These are phyloP conservation scores for Naganishia antarctica DNA, from an alignment of 768 basidiomycete species.

Conservation along the genomic window DNA sequence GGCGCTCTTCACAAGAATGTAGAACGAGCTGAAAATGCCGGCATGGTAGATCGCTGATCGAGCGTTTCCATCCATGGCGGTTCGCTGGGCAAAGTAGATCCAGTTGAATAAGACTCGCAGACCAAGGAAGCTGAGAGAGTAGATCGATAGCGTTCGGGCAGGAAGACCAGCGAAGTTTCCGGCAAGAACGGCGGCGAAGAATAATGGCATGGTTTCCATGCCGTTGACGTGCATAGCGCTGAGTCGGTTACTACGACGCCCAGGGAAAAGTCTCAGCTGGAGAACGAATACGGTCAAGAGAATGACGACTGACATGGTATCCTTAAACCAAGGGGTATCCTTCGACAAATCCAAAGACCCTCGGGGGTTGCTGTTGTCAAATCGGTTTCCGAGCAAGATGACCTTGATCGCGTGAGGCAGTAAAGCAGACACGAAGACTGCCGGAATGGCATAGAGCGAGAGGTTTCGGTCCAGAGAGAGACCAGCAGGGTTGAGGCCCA, in stretches of 20 bases:
- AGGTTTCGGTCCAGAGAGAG: slow-evolving; percentile 29
- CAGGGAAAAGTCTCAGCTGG: no score
- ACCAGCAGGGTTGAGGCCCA: slow-evolving; percentile 26
- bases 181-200: slow-evolving; percentile 27
- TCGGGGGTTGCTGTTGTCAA: slow-evolving; percentile 26
- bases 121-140: slow-evolving; percentile 26
- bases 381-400: slow-evolving; percentile 22
- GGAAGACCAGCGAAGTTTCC: slow-evolving; percentile 29
- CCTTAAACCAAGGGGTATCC: slow-evolving; percentile 19
- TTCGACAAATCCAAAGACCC: slow-evolving; percentile 5
- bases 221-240: slow-evolving; percentile 26
- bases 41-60: slow-evolving; percentile 22
- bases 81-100: slow-evolving; percentile 25
- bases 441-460: slow-evolving; percentile 27
- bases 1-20: slow-evolving; percentile 26
- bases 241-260: slow-evolving; percentile 22
- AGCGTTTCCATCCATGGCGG: neutral
- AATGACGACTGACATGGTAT: slow-evolving; percentile 23
- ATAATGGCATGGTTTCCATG: slow-evolving; percentile 27
- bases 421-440: slow-evolving; percentile 26
- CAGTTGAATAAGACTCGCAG: slow-evolving; percentile 26
- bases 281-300: no score
- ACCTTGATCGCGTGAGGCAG: slow-evolving; percentile 27
- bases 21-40: slow-evolving; percentile 18
- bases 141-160: slow-evolving; percentile 24